Conservation (phyloP, 352 stramenopile genomes). For the Phytophthora foliorum region DNA sequence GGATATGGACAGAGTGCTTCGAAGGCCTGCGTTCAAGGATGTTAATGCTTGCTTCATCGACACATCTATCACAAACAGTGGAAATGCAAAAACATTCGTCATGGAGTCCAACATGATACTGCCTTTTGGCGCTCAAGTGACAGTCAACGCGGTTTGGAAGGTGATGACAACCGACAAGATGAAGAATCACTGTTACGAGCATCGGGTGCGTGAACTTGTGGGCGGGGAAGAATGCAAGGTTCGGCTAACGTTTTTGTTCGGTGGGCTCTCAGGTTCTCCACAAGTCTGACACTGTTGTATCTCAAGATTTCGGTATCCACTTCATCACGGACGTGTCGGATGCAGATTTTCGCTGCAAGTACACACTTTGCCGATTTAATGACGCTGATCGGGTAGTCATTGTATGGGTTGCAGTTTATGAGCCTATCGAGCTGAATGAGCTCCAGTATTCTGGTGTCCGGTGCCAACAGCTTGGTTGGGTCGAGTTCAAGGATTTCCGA, state of each 20-base stretch:
- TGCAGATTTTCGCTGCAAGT: slow-evolving; percentile 23
- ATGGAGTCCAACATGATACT: slow-evolving; percentile 24
- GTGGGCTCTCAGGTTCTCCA: slow-evolving; percentile 4
- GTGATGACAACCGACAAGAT: slow-evolving; percentile 24
- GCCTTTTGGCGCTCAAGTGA: slow-evolving; percentile 15
- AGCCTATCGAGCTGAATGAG: slow-evolving; percentile 43
- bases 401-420: slow-evolving; percentile 42
- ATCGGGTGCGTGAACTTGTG: slow-evolving; percentile 17
- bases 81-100: slow-evolving; percentile 1
- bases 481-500: neutral
- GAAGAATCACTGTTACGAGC: slow-evolving; percentile 37
- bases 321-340: neutral
- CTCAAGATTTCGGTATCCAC: slow-evolving; percentile 11
- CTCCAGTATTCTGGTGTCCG: slow-evolving; percentile 29
- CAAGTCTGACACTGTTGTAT: slow-evolving; percentile 22
- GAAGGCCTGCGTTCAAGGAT: slow-evolving; percentile 6
- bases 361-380: slow-evolving; percentile 42
- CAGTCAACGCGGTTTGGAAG: slow-evolving; percentile 24
- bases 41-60: slow-evolving; percentile 11
- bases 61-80: neutral
- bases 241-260: neutral
- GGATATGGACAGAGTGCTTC: slow-evolving; percentile 8
- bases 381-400: slow-evolving; percentile 44
- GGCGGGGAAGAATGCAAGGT: neutral
- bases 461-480: slow-evolving; percentile 35